Conservation (phyloP, 1,284 basidiomycete species). For the Malassezia sympodialis region DNA sequence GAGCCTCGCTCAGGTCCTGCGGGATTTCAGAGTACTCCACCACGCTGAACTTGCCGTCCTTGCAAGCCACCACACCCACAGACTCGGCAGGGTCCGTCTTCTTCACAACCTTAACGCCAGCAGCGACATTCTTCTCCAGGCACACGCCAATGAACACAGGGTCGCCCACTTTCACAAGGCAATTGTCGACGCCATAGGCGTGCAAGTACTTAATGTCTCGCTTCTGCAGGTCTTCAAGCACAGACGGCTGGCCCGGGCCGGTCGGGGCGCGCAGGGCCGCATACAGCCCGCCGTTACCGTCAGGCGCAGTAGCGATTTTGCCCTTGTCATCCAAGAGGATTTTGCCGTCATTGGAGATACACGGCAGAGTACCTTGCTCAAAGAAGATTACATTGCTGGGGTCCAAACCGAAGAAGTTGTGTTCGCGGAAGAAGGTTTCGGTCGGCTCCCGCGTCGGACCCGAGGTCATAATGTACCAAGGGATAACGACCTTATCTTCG, state of each 20-base stretch:
- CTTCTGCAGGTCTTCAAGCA: slow-evolving; percentile 68
- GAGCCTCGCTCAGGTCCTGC: slow-evolving; percentile 67
- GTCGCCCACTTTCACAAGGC: slow-evolving; percentile 91
- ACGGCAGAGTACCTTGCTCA: slow-evolving; percentile 94
- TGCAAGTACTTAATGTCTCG: slow-evolving; percentile 82
- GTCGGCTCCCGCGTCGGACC: slow-evolving; percentile 84
- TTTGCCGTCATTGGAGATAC: slow-evolving; percentile 85
- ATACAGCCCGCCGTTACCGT: slow-evolving; percentile 95
- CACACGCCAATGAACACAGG: slow-evolving; percentile 91
- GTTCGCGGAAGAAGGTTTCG: slow-evolving; percentile 68
- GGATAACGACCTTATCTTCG: slow-evolving; percentile 58
- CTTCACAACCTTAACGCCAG: slow-evolving; percentile 90
- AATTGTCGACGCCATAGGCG: slow-evolving; percentile 97
- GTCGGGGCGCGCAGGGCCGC: slow-evolving; percentile 75
- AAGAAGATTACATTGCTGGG: slow-evolving; percentile 79
- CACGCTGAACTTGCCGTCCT: slow-evolving; percentile 72
- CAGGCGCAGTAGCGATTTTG: slow-evolving; percentile 80
- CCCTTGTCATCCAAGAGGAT: slow-evolving; percentile 72
- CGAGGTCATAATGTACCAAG: slow-evolving; percentile 99
- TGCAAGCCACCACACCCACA: slow-evolving; percentile 83
- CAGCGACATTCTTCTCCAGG: slow-evolving; percentile 71
- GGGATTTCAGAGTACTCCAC: slow-evolving; percentile 98
- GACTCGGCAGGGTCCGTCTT: slow-evolving; percentile 77
- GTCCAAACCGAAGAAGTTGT: slow-evolving; percentile 74
- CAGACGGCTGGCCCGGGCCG: slow-evolving; percentile 53